Evolutionary conservation across 1,284 basidiomycete species (phyloP), one percentile per base, ranked within the genome.

Genomic region (Melanopsichium pennsylvanicum): DNA sequence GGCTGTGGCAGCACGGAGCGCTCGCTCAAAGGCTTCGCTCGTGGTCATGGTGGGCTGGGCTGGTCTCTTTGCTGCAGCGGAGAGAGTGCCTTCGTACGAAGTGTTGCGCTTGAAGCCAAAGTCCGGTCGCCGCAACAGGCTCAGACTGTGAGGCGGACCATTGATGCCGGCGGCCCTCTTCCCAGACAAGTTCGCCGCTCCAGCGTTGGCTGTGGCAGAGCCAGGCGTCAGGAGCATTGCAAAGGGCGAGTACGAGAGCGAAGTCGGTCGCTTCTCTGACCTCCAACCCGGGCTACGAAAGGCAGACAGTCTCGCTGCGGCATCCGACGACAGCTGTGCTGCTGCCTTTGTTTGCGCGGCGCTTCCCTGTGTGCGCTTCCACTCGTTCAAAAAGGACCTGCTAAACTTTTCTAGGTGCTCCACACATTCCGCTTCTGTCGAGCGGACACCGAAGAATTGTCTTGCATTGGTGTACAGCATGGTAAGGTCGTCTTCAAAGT

Each of bases 391-490:
- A 27, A 66, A 64, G 0, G 49, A 54, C 15, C 41, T 31, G 46
- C 61, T 66, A 35, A 70, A 70, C 43, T 57, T 66, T 5, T 70
- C 62, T 6, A 70, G 45, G 32, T 60, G 57, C 41, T 70, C 68
- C 21, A 61, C 62, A 23, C 68, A 66, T 16, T 61, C 62, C 1
- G 61, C 68, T 35, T 70, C 57, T 6, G 62, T 52, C n/a, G 68
- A 70, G 2, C 57, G 51, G 13, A 54, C 26, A 9, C 68, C 68
- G 25, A 58, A 63, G 50, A 66, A 60, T 13, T 49, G 43, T 27
- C 58, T 56, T 21, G 58, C 68, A 18, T 64, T 66, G 31, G 45
- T 40, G 47, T 61, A 70, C 23, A 70, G 48, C 15, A 62, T 37
- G 4, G 31, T 32, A n/a, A 70, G 54, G 29, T 70, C 68, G 38